These are phyloP conservation scores for Arxiozyma telluris DNA, from an alignment of 1,139 yeast genomes.

Conservation along the genomic window DNA sequence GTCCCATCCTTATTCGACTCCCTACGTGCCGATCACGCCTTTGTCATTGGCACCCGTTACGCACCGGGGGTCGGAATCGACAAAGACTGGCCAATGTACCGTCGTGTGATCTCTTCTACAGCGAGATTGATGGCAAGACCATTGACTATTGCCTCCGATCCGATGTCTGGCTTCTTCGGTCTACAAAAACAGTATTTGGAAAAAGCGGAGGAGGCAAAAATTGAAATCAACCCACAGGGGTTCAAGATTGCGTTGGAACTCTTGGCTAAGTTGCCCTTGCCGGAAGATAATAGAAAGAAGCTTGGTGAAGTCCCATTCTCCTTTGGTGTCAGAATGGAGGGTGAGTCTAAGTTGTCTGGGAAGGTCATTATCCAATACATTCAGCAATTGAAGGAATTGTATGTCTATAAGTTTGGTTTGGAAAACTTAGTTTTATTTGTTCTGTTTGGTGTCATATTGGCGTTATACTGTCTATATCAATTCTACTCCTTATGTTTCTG, in stretches of 20 bases:
- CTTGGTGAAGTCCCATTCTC: constrained; percentile 41
- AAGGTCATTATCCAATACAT: constrained; percentile 39
- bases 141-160: constrained; percentile 39
- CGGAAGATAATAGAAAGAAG: constrained; percentile 22
- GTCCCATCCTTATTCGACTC: constrained; percentile 36
- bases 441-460: constrained; percentile 24
- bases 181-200: constrained; percentile 35
- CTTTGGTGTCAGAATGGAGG: constrained; percentile 43
- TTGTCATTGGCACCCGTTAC: constrained; percentile 40
- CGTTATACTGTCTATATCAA: constrained; percentile 24
- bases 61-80: constrained; percentile 44
- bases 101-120: constrained; percentile 39
- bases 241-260: constrained; percentile 41
- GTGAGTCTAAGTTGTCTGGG: constrained; percentile 39
- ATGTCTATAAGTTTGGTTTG: constrained; percentile 36
- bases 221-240: constrained; percentile 35
- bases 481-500: constrained; percentile 15
- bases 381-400: constrained; percentile 37
- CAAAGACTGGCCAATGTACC: constrained; percentile 41
- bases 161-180: constrained; percentile 43
- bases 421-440: constrained; percentile 30
- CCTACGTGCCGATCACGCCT: constrained; percentile 32
- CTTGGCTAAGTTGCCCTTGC: constrained; percentile 37
- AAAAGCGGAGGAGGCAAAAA: constrained; percentile 20
- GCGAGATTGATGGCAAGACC: constrained; percentile 40